phyloP scores from a whole-genome alignment of 495 filamentous ascomycete genomes.

The Penicillium pulvis region DNA sequence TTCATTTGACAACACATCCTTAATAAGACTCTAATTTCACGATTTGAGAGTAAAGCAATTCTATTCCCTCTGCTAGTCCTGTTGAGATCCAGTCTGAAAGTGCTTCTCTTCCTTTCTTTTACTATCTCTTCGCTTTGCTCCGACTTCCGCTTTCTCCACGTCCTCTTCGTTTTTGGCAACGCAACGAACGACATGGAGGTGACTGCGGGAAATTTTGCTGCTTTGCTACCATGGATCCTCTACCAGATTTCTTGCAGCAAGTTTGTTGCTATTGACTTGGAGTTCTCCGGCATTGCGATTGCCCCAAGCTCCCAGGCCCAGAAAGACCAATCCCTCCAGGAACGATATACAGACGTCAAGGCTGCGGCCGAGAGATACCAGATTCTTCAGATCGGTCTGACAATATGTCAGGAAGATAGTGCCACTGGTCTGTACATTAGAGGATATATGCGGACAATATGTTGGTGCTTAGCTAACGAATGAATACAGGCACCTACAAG shows the following conservation, averaged over 20 bases:
- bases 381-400: constrained; percentile 77
- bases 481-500: constrained; percentile 52
- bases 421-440: constrained; percentile 34
- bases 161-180: too few relatives aligned
- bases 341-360: constrained; percentile 67
- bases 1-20: too few relatives aligned
- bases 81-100: not conserved
- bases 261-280: constrained; percentile 75
- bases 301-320: constrained; percentile 25
- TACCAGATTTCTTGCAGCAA: constrained; percentile 56
- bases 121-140: not conserved
- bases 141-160: too few relatives aligned
- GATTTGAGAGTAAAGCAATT: not conserved
- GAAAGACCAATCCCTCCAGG: constrained; percentile 52
- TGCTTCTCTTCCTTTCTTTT: not conserved
- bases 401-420: constrained; percentile 59
- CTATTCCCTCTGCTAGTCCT: not conserved
- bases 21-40: too few relatives aligned
- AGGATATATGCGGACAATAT: not conserved
- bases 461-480: constrained; percentile 7
- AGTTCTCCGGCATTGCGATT: constrained; percentile 69
- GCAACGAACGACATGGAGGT: constrained; percentile 60
- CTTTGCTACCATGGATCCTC: constrained; percentile 60
- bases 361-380: constrained; percentile 69
- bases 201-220: constrained; percentile 52